Conservation (phyloP, 768 basidiomycete genomes). For the Piloderma croceum region DNA sequence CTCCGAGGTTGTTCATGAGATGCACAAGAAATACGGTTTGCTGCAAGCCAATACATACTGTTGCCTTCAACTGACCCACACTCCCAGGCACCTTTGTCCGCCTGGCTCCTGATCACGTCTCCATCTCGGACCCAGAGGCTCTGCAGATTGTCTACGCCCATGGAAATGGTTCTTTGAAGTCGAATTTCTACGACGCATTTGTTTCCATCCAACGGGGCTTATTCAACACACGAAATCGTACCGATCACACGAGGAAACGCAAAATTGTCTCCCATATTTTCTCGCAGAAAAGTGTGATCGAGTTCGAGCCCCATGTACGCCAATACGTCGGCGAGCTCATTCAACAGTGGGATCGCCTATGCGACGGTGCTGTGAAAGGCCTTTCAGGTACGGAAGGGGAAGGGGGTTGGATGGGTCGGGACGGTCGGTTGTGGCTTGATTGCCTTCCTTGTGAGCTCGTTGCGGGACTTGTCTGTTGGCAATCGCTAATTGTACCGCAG, state of each 20-base stretch:
- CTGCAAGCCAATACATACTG: not conserved
- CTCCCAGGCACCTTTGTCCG: conserved; percentile 57
- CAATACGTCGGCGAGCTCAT: conserved; percentile 55
- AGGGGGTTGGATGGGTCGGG: conserved; percentile 51
- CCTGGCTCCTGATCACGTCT: conserved; percentile 72
- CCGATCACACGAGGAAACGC: conserved; percentile 81
- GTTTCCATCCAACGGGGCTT: conserved; percentile 68
- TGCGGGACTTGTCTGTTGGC: conserved; percentile 6
- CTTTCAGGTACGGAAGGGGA: conserved; percentile 55
- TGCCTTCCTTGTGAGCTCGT: conserved; percentile 58
- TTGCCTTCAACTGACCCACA: not conserved
- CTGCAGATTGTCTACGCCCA: conserved; percentile 73
- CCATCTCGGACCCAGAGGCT: conserved; percentile 73
- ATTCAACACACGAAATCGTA: conserved; percentile 74
- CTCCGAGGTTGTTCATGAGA: conserved; percentile 64
- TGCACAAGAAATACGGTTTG: conserved; percentile 72
- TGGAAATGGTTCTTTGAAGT: conserved; percentile 79
- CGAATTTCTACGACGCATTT: conserved; percentile 74
- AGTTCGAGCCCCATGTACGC: conserved; percentile 78
- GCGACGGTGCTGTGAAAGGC: conserved; percentile 49
- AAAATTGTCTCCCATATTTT: conserved; percentile 87
- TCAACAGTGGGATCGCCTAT: conserved; percentile 72
- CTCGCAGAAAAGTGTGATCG: conserved; percentile 77
- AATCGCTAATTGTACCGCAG: conserved; percentile 14
- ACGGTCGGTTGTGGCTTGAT: conserved; percentile 68